These are phyloP conservation scores for Letharia columbiana DNA, from an alignment of 495 filamentous ascomycete species.

Conservation along the genomic window DNA sequence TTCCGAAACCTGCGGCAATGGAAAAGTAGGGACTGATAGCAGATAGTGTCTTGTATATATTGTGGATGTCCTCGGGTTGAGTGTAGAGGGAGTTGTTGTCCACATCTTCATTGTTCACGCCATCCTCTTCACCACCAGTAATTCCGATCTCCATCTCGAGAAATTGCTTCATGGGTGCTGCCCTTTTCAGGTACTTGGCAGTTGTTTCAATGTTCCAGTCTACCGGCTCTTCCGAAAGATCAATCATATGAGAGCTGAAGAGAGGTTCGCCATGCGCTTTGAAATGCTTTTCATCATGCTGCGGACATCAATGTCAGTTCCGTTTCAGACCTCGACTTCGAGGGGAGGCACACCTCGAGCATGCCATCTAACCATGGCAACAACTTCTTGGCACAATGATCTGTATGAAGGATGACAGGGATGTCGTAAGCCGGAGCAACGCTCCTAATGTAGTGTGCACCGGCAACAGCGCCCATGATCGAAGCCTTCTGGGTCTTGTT, in stretches of 20 bases:
- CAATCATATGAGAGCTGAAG: slow-evolving; percentile 96
- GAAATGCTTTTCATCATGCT: slow-evolving; percentile 76
- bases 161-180: slow-evolving; percentile 94
- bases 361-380: slow-evolving; percentile 95
- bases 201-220: slow-evolving; percentile 88
- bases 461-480: slow-evolving; percentile 78
- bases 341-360: slow-evolving; percentile 43
- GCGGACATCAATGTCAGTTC: slow-evolving; percentile 27
- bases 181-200: slow-evolving; percentile 80
- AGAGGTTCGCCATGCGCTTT: slow-evolving; percentile 86
- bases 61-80: slow-evolving; percentile 88
- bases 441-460: slow-evolving; percentile 85
- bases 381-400: slow-evolving; percentile 87
- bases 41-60: slow-evolving; percentile 73
- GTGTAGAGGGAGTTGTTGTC: slow-evolving; percentile 98
- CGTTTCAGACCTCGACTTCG: background rate
- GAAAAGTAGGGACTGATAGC: slow-evolving; percentile 89
- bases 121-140: slow-evolving; percentile 93
- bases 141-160: slow-evolving; percentile 98
- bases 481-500: slow-evolving; percentile 82
- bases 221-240: slow-evolving; percentile 80
- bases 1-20: slow-evolving; percentile 96
- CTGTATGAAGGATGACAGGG: slow-evolving; percentile 81
- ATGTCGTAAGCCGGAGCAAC: slow-evolving; percentile 82
- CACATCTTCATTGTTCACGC: slow-evolving; percentile 60